Conservation (phyloP, 371 early-diverging fungal species). For the Gilbertella persicaria region DNA sequence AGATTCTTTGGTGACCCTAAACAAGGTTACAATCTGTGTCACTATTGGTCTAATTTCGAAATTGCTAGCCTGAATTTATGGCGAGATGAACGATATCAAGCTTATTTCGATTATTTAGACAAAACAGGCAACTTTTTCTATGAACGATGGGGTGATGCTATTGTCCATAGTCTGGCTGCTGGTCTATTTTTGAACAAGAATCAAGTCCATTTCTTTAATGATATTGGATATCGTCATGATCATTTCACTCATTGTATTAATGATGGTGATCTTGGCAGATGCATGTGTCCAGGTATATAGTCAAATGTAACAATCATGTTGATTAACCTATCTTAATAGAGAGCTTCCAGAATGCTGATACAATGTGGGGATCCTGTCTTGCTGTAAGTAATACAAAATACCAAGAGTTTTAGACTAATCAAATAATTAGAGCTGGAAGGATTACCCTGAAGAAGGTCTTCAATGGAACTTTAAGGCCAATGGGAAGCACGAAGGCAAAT, state of each 20-base stretch:
- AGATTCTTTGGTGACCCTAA: slow-evolving; percentile 46
- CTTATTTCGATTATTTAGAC: slow-evolving; percentile 83
- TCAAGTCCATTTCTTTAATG: slow-evolving; percentile 89
- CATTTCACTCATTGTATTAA: slow-evolving; percentile 43
- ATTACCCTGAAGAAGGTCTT: slow-evolving; percentile 25
- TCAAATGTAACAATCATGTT: background rate
- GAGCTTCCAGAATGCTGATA: slow-evolving; percentile 34
- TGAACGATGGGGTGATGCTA: slow-evolving; percentile 97
- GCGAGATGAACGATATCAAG: slow-evolving; percentile 67
- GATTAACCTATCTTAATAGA: slow-evolving; percentile 11
- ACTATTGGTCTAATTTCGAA: slow-evolving; percentile 92
- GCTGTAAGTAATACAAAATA: slow-evolving; percentile 12
- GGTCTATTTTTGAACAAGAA: slow-evolving; percentile 75
- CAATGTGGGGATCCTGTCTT: slow-evolving; percentile 38
- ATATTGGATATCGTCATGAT: slow-evolving; percentile 75
- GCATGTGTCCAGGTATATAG: slow-evolving; percentile 43
- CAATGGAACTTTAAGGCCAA: slow-evolving; percentile 35
- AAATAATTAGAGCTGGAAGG: slow-evolving; percentile 27
- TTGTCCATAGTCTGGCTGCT: slow-evolving; percentile 90
- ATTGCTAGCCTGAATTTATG: slow-evolving; percentile 84
- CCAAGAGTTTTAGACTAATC: background rate
- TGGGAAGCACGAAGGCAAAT: slow-evolving; percentile 28
- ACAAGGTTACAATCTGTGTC: slow-evolving; percentile 66
- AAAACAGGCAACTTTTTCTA: slow-evolving; percentile 87
- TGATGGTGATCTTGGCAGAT: slow-evolving; percentile 39